These are phyloP conservation scores for Ammopiptanthus mongolicus DNA, from an alignment of 306 rosid species.

Conservation along the genomic window DNA sequence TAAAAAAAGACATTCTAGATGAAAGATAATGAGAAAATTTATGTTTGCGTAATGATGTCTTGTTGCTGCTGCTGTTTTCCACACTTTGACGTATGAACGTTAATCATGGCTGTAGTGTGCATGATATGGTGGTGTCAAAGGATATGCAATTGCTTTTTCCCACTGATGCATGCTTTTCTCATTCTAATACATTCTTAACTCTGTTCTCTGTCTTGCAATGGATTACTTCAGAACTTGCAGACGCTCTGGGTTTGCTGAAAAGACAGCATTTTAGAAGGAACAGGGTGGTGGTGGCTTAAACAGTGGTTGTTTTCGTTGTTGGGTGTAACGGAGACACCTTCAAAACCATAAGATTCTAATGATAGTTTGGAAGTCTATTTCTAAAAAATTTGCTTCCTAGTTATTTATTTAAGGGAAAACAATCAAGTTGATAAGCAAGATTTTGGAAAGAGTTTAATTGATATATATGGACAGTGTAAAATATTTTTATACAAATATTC, in stretches of 20 bases:
- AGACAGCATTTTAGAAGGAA: constrained; percentile 28
- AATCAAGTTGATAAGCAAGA: too few relatives aligned
- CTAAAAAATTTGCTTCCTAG: too few relatives aligned
- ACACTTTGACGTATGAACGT: neutral
- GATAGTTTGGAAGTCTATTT: too few relatives aligned
- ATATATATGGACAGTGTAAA: too few relatives aligned
- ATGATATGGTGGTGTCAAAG: constrained; percentile 11
- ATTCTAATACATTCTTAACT: constrained; percentile 20
- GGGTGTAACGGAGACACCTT: too few relatives aligned
- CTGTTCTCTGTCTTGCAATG: constrained; percentile 36
- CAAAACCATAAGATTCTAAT: too few relatives aligned
- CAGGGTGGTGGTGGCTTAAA: neutral
- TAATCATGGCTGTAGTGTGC: neutral
- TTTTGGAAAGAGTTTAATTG: too few relatives aligned
- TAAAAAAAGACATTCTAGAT: neutral
- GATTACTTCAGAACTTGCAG: constrained; percentile 30
- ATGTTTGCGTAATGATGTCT: neutral
- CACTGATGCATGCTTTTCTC: constrained; percentile 10
- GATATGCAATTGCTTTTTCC: constrained; percentile 3
- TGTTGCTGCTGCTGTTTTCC: neutral
- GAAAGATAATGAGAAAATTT: neutral
- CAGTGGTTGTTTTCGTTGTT: neutral
- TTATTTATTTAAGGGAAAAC: too few relatives aligned
- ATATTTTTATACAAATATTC: too few relatives aligned
- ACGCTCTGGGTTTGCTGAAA: constrained; percentile 30